Evolutionary conservation across 345 rosid species (phyloP).

Genomic region (Dovyalis caffra): DNA sequence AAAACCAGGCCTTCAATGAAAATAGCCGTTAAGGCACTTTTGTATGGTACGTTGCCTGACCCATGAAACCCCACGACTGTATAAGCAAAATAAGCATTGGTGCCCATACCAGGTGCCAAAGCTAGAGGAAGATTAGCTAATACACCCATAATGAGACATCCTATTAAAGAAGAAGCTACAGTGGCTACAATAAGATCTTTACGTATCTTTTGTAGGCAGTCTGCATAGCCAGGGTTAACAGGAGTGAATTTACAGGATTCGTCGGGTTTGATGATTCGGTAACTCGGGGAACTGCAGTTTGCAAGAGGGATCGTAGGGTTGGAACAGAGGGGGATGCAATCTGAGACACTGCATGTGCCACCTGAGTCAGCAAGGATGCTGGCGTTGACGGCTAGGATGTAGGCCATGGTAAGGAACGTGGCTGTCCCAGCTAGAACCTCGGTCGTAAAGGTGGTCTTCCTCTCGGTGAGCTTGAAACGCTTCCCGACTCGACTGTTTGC

Average conservation of each 20-base stretch:
- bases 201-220: constrained; percentile 60
- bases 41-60: constrained; percentile 74
- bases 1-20: constrained; percentile 79
- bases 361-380: constrained; percentile 92
- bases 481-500: constrained; percentile 56
- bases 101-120: constrained; percentile 95
- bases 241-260: constrained; percentile 75
- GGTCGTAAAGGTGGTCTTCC: constrained; percentile 84
- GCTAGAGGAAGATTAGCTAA: constrained; percentile 86
- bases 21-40: constrained; percentile 75
- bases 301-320: constrained; percentile 43
- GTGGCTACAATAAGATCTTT: constrained; percentile 96
- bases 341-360: constrained; percentile 88
- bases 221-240: constrained; percentile 82
- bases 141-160: constrained; percentile 80
- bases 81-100: constrained; percentile 90
- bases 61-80: constrained; percentile 97
- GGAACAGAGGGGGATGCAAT: constrained; percentile 82
- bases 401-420: constrained; percentile 95
- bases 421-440: constrained; percentile 97
- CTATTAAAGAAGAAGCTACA: constrained; percentile 72
- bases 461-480: constrained; percentile 66
- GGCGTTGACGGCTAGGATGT: constrained; percentile 96
- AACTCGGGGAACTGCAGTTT: constrained; percentile 53
- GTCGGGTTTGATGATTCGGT: constrained; percentile 54